phyloP scores from a whole-genome alignment of 1,139 yeast species.

The Kluyveromyces sp. region DNA sequence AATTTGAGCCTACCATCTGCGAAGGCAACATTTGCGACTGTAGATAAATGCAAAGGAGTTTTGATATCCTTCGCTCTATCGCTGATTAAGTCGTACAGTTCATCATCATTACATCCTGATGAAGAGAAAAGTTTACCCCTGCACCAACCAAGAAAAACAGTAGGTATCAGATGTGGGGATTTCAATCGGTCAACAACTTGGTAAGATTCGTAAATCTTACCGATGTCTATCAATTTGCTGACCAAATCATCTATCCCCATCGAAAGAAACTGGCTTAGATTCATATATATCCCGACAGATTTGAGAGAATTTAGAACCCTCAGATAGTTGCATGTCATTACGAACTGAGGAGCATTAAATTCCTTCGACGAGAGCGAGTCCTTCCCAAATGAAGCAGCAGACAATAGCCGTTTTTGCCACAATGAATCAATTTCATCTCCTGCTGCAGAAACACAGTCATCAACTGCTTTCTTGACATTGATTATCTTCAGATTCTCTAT shows the following conservation, averaged over 20 bases:
- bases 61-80: slow-evolving; percentile 30
- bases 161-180: slow-evolving; percentile 11
- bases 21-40: slow-evolving; percentile 63
- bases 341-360: slow-evolving; percentile 36
- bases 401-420: slow-evolving; percentile 73
- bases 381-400: slow-evolving; percentile 86
- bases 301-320: slow-evolving; percentile 46
- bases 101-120: slow-evolving; percentile 48
- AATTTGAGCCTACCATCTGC: slow-evolving; percentile 74
- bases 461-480: slow-evolving; percentile 55
- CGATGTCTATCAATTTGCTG: slow-evolving; percentile 51
- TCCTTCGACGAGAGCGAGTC: slow-evolving; percentile 38
- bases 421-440: slow-evolving; percentile 65
- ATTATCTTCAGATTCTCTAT: slow-evolving; percentile 67
- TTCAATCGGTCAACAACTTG: slow-evolving; percentile 48
- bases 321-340: slow-evolving; percentile 50
- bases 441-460: slow-evolving; percentile 68
- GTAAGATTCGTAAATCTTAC: slow-evolving; percentile 56
- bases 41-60: slow-evolving; percentile 46
- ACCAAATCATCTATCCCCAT: slow-evolving; percentile 53
- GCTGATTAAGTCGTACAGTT: slow-evolving; percentile 48
- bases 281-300: slow-evolving; percentile 63
- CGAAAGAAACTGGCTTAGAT: slow-evolving; percentile 45
- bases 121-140: slow-evolving; percentile 57
- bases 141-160: slow-evolving; percentile 77